Percentiles rank a stretch among this genome's conserved stretches.
Conservation (phyloP, 176 grass and related monocot species). For the bread wheat (Triticum aestivum) region IWGSC_CS_RefSeq_v2.1 NC_057812.1:108875450-108875949, state of each 20-base stretch:
- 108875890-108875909: not conserved
- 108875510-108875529: constrained; percentile 81
- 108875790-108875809: not conserved
- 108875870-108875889: not conserved
- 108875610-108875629: not conserved
- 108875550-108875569: not conserved
- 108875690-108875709: not conserved
- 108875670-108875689: constrained; percentile 4
- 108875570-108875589: not conserved
- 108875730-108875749: not conserved
- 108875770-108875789: constrained; percentile 4
- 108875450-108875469: not conserved
- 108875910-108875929: not conserved
- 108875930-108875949: not conserved
- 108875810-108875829: not conserved
- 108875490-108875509: constrained; percentile 82
- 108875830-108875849: not conserved
- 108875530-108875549: constrained; percentile 74
- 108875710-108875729: not conserved
- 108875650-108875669: not conserved
- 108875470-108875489: not conserved
- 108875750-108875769: not conserved
- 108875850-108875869: not conserved
- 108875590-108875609: not conserved
- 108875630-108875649: not conserved